Conservation (phyloP, 306 rosid genomes). For the Glycine latifolia region DNA sequence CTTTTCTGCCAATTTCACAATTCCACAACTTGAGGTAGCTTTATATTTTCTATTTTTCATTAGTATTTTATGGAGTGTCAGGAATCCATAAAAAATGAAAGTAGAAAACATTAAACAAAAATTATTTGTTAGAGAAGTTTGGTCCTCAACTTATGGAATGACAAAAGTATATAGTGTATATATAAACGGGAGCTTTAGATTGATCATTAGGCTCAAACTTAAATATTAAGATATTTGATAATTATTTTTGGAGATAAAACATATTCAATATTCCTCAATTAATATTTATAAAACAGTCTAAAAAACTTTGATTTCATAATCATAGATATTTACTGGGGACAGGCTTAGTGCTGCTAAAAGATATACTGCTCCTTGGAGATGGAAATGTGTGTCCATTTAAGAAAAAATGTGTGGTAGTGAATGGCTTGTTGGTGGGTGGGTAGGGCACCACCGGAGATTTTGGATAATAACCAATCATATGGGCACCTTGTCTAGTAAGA, state of each 20-base stretch:
- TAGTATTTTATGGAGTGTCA: not conserved
- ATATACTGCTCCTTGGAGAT: not conserved
- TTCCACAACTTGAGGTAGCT: not conserved
- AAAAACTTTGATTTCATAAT: not conserved
- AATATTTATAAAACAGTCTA: no score
- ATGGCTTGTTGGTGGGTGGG: not conserved
- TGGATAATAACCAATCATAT: slow-evolving; percentile 40
- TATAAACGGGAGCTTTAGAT: no score
- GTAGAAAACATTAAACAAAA: no score
- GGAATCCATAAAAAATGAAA: no score
- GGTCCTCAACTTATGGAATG: no score
- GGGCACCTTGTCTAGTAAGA: slow-evolving; percentile 21
- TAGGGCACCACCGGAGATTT: no score
- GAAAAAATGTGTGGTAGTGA: not conserved
- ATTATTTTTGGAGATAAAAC: no score
- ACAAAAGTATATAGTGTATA: no score
- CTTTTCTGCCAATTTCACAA: not conserved
- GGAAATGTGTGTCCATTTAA: not conserved
- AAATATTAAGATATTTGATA: no score
- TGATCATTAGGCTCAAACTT: no score
- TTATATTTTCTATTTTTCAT: not conserved
- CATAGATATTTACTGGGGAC: slow-evolving; percentile 13
- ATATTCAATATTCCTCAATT: no score
- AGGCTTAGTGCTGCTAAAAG: slow-evolving; percentile 11
- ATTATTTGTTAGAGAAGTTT: no score